A percentile compares a stretch with the other conserved stretches of the same genome.
Conservation (phyloP, 2,329 filamentous ascomycete genomes). For the Fonsecaea pedrosoi region DNA sequence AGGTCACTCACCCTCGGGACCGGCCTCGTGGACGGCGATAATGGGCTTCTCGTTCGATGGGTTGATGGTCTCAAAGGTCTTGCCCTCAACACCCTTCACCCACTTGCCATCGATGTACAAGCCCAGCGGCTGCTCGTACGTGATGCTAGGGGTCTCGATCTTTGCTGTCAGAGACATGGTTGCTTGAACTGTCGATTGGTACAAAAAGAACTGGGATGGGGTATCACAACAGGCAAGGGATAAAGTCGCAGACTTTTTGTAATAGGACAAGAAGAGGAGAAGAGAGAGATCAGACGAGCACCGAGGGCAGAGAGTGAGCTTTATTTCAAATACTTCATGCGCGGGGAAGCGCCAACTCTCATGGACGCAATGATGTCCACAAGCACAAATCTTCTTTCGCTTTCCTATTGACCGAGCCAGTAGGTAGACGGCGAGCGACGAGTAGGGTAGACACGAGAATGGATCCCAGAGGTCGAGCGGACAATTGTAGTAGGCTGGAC, state of each 20-base stretch:
- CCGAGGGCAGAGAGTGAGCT: slow-evolving; percentile 28
- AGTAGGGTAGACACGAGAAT: slow-evolving; percentile 9
- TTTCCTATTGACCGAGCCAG: slow-evolving; percentile 41
- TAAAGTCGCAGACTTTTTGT: slow-evolving; percentile 11
- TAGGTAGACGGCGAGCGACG: neutral
- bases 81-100: slow-evolving; percentile 80
- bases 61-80: slow-evolving; percentile 93
- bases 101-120: slow-evolving; percentile 77
- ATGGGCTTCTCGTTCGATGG: slow-evolving; percentile 84
- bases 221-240: slow-evolving; percentile 30
- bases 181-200: slow-evolving; percentile 17
- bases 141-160: slow-evolving; percentile 49
- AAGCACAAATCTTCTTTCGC: slow-evolving; percentile 22
- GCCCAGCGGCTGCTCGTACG: slow-evolving; percentile 52
- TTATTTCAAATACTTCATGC: slow-evolving; percentile 36
- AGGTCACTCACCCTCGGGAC: slow-evolving; percentile 77
- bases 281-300: slow-evolving; percentile 43
- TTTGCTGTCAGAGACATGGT: slow-evolving; percentile 50
- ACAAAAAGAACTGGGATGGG: slow-evolving; percentile 17
- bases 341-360: slow-evolving; percentile 35
- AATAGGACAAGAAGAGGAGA: slow-evolving; percentile 42
- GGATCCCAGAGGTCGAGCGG: slow-evolving; percentile 24
- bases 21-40: slow-evolving; percentile 80
- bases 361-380: slow-evolving; percentile 15
- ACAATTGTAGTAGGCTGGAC: slow-evolving; percentile 15